Evolutionary conservation across 306 rosid species (phyloP).

Genomic region (Inga oerstediana): DNA sequence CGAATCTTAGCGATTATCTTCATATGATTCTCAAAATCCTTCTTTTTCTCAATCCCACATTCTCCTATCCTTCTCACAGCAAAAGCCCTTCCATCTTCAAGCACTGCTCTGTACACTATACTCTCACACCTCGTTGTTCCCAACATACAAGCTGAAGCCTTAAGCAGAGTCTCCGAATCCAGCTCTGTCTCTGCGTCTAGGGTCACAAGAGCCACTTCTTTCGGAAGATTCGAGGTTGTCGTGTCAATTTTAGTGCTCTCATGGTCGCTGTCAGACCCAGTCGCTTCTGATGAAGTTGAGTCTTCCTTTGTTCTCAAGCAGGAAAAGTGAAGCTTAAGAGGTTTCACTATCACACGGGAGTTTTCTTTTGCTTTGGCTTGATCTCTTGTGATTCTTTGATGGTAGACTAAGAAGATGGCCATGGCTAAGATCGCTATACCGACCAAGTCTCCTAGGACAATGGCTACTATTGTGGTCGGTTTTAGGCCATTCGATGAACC

Average conservation of each 20-base stretch:
- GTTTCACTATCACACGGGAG: conserved; percentile 11
- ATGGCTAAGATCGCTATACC: neutral
- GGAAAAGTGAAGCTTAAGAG: conserved; percentile 46
- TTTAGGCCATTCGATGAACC: neutral
- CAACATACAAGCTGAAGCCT: conserved; percentile 80
- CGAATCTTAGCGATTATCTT: conserved; percentile 66
- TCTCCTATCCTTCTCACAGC: conserved; percentile 89
- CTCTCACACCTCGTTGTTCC: conserved; percentile 66
- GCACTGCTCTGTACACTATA: conserved; percentile 88
- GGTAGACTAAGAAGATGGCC: neutral
- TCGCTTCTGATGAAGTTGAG: conserved; percentile 72
- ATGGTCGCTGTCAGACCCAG: conserved; percentile 67
- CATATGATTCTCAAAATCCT: conserved; percentile 76
- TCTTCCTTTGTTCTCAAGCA: conserved; percentile 68
- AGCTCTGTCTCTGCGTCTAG: conserved; percentile 70
- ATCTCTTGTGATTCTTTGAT: conserved; percentile 32
- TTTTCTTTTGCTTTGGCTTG: conserved; percentile 28
- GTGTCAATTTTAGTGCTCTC: conserved; percentile 23
- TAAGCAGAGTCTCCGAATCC: conserved; percentile 73
- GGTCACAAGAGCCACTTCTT: conserved; percentile 60
- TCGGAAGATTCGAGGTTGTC: conserved; percentile 10
- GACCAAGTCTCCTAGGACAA: neutral
- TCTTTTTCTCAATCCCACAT: conserved; percentile 58
- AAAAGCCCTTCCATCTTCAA: conserved; percentile 71
- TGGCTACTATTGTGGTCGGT: neutral